A percentile compares a stretch with the other conserved stretches of the same genome.
Evolutionary conservation across 192 early-diverging fungal genomes (phyloP).

Genomic region (Lobulomyces angularis): DNA sequence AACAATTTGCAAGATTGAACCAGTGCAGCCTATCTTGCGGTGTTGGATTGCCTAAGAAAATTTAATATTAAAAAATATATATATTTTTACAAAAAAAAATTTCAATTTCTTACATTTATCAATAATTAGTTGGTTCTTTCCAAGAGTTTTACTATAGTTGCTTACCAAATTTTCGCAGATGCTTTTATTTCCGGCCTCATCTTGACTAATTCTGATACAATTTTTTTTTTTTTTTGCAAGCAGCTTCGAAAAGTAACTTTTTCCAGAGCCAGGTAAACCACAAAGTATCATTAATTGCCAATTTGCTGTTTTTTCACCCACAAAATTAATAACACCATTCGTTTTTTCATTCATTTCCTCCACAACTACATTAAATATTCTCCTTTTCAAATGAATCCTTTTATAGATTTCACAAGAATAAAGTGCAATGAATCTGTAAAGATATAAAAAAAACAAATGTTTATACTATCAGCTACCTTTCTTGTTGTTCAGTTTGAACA

Average conservation of each 20-base stretch:
- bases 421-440: constrained; percentile 20
- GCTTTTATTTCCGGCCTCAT: constrained; percentile 13
- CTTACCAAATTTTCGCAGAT: constrained; percentile 11
- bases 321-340: not conserved
- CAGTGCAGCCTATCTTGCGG: constrained; percentile 10
- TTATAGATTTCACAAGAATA: constrained; percentile 14
- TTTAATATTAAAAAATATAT: too few relatives aligned
- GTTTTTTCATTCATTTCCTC: constrained; percentile 6
- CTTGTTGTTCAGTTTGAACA: constrained; percentile 27
- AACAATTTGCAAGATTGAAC: constrained; percentile 8
- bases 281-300: constrained; percentile 15
- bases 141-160: constrained; percentile 1
- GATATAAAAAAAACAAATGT: too few relatives aligned
- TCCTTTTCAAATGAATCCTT: constrained; percentile 5
- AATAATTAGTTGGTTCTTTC: constrained; percentile 11
- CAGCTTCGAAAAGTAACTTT: constrained; percentile 15
- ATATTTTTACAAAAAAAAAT: too few relatives aligned
- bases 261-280: constrained; percentile 29
- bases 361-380: constrained; percentile 7
- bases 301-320: constrained; percentile 3
- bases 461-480: too few relatives aligned
- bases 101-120: too few relatives aligned
- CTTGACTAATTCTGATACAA: constrained; percentile 14
- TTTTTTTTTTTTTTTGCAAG: constrained; percentile 2
- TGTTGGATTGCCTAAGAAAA: constrained; percentile 28